Percentiles rank a stretch among this genome's conserved stretches.
These are phyloP conservation scores for Artomyces pyxidatus DNA, from an alignment of 768 basidiomycete species.

Conservation along the genomic window DNA sequence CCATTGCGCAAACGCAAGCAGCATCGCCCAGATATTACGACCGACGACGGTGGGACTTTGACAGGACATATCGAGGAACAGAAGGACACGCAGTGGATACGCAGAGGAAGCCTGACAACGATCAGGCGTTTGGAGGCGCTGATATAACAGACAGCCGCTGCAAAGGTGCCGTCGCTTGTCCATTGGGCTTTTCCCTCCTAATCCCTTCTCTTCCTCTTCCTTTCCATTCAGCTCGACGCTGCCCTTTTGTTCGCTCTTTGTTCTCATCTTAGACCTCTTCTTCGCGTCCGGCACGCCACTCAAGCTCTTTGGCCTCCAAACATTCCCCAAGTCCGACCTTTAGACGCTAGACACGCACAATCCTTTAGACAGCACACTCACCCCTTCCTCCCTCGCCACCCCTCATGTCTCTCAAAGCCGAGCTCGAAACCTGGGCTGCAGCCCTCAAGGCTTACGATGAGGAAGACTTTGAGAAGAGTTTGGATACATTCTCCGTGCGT, in stretches of 20 bases:
- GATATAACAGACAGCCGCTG: background rate
- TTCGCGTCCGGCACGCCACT: constrained; percentile 18
- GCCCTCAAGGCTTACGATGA: constrained; percentile 87
- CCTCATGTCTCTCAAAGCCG: constrained; percentile 36
- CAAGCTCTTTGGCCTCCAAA: background rate
- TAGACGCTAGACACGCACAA: background rate
- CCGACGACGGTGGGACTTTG: no score
- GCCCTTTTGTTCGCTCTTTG: constrained; percentile 5
- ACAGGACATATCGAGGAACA: no score
- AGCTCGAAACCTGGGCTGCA: constrained; percentile 80
- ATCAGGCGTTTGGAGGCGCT: background rate
- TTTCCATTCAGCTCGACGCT: constrained; percentile 2
- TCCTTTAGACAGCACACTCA: background rate
- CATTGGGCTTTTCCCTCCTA: background rate
- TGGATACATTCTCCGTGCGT: constrained; percentile 70
- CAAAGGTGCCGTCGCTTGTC: background rate
- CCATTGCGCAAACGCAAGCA: no score
- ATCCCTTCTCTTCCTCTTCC: background rate
- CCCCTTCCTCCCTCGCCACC: background rate
- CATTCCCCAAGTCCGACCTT: constrained; percentile 6
- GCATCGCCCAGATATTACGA: no score
- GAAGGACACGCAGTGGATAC: no score
- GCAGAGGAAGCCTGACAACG: constrained; percentile 4
- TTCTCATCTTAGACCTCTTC: constrained; percentile 11
- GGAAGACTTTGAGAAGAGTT: constrained; percentile 66